phyloP scores from a whole-genome alignment of 139 green algal genomes.

The Pleodorina starrii region DNA sequence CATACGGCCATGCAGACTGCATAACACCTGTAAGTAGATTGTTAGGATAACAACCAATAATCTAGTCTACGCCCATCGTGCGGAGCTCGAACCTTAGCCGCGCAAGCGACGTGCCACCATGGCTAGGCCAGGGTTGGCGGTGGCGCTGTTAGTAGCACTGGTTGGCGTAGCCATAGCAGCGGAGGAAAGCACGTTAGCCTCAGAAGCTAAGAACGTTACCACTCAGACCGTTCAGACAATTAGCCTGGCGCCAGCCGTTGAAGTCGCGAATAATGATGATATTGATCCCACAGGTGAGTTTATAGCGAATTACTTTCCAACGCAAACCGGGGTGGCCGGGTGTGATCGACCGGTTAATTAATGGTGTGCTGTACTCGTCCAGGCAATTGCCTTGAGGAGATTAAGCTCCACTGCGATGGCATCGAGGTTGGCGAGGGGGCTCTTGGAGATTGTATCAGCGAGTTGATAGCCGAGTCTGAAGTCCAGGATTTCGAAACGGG shows the following conservation, averaged over 20 bases:
- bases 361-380: background rate
- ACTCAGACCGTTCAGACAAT: conserved; percentile 47
- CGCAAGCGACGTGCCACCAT: background rate
- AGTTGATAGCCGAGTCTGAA: conserved; percentile 61
- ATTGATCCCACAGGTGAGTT: conserved; percentile 44
- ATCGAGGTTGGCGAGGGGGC: conserved; percentile 61
- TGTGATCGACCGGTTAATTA: too few species aligned
- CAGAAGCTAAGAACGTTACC: background rate
- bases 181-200: background rate
- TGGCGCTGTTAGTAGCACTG: background rate
- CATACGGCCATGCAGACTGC: too few species aligned
- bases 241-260: conserved; percentile 43
- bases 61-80: too few species aligned
- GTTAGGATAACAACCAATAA: too few species aligned
- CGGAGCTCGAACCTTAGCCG: too few species aligned
- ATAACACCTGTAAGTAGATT: too few species aligned
- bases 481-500: conserved; percentile 21
- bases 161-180: background rate
- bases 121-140: background rate
- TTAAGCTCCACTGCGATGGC: conserved; percentile 68
- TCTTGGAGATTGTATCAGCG: conserved; percentile 69
- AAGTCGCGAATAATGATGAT: conserved; percentile 58
- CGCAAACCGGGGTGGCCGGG: too few species aligned
- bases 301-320: background rate
- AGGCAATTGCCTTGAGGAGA: conserved; percentile 72